These are phyloP conservation scores for Corinectria fuckeliana DNA, from an alignment of 2,329 filamentous ascomycete species.

Conservation along the genomic window DNA sequence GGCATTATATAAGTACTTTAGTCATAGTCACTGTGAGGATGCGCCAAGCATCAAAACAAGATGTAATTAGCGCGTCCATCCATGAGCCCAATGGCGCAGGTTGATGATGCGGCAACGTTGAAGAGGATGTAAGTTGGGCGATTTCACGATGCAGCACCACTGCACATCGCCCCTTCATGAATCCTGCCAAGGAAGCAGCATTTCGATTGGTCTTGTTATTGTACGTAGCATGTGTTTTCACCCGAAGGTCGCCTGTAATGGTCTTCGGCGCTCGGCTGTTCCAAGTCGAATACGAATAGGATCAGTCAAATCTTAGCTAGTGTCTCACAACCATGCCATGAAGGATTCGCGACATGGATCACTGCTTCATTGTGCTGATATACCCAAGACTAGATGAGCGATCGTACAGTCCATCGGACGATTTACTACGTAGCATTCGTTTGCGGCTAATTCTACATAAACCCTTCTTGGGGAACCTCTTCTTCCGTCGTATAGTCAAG, in stretches of 20 bases:
- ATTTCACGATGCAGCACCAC: too few species aligned
- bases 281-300: neutral
- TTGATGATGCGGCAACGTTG: too few species aligned
- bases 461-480: neutral
- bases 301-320: neutral
- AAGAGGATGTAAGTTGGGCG: too few species aligned
- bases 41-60: too few species aligned
- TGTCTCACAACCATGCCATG: slow-evolving; percentile 1
- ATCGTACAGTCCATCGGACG: neutral
- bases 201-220: neutral
- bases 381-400: neutral
- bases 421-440: too few species aligned
- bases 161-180: too few species aligned
- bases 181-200: too few species aligned
- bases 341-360: slow-evolving; percentile 5
- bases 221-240: too few species aligned
- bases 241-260: neutral
- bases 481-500: neutral
- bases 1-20: too few species aligned
- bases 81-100: too few species aligned
- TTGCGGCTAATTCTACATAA: neutral
- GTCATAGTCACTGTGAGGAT: too few species aligned
- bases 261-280: neutral
- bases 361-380: neutral
- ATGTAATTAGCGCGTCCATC: too few species aligned